Evolutionary conservation across 192 early-diverging fungal species (phyloP).

Genomic region (Coemansia sp.): DNA sequence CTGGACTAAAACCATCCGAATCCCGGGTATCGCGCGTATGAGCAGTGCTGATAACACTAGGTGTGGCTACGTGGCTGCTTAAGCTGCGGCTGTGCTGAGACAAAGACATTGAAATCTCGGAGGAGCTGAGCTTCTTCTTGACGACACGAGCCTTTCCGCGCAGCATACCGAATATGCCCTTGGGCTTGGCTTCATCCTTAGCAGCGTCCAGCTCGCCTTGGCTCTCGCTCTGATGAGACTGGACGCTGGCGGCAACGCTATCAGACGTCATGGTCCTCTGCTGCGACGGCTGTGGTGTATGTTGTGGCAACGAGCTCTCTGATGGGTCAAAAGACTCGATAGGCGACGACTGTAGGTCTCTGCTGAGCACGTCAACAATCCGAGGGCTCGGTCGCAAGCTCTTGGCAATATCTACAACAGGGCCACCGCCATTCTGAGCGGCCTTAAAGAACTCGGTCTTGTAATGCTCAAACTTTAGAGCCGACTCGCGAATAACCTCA

Average conservation of each 20-base stretch:
- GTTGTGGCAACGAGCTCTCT: not conserved
- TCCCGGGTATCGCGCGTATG: constrained; percentile 12
- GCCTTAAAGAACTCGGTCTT: constrained; percentile 36
- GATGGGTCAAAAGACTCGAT: not conserved
- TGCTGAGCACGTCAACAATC: constrained; percentile 22
- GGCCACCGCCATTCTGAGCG: constrained; percentile 2
- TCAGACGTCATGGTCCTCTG: not conserved
- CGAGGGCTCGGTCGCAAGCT: constrained; percentile 3
- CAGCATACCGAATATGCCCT: constrained; percentile 40
- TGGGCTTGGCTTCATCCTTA: constrained; percentile 10
- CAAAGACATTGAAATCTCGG: constrained; percentile 12
- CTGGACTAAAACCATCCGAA: constrained; percentile 9
- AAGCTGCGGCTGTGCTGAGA: constrained; percentile 24
- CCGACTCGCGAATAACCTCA: constrained; percentile 32
- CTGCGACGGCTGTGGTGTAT: not conserved
- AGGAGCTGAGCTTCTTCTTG: constrained; percentile 21
- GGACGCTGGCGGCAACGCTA: not conserved
- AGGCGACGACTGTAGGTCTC: not conserved
- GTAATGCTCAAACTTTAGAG: constrained; percentile 47
- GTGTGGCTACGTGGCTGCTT: constrained; percentile 18
- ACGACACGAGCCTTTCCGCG: constrained; percentile 29
- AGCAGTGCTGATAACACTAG: constrained; percentile 17
- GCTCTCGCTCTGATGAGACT: constrained; percentile 1
- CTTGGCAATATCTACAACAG: constrained; percentile 15
- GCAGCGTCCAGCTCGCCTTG: not conserved